phyloP scores from a whole-genome alignment of 2,329 filamentous ascomycete species.

The Xylaria sp. region DNA sequence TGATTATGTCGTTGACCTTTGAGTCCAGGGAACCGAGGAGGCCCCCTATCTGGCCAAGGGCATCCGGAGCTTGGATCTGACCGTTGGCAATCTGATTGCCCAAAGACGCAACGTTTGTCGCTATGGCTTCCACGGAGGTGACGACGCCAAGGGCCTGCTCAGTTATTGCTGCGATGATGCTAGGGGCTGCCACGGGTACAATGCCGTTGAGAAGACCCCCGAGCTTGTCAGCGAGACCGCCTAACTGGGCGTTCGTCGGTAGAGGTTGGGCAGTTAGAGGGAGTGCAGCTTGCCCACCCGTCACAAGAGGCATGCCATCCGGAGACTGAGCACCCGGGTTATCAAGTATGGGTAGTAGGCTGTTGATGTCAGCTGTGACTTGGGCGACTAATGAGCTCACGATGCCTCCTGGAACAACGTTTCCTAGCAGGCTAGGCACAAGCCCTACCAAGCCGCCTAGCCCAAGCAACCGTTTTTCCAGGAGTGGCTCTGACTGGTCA shows the following conservation, averaged over 20 bases:
- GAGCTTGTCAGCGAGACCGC: constrained; percentile 33
- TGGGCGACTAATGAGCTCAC: constrained; percentile 33
- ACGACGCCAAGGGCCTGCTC: constrained; percentile 36
- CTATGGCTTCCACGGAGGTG: constrained; percentile 37
- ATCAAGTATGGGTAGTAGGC: constrained; percentile 25
- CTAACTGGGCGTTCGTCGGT: constrained; percentile 33
- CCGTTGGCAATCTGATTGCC: constrained; percentile 34
- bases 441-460: constrained; percentile 31
- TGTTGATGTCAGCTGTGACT: constrained; percentile 36
- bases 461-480: constrained; percentile 36
- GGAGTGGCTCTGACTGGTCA: neutral
- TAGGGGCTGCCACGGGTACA: constrained; percentile 33
- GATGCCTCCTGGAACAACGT: constrained; percentile 32
- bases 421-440: constrained; percentile 32
- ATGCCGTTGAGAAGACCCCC: constrained; percentile 34
- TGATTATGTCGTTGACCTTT: constrained; percentile 36
- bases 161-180: constrained; percentile 38
- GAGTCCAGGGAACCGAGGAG: constrained; percentile 40
- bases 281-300: constrained; percentile 25
- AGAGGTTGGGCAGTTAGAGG: constrained; percentile 34
- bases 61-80: constrained; percentile 36
- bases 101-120: constrained; percentile 42
- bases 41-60: constrained; percentile 35
- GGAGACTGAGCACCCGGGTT: constrained; percentile 28
- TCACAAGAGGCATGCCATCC: constrained; percentile 36